Base-by-base conservation (phyloP, 208 protist species). In the Kentomonas sorsogonicus region DNA sequence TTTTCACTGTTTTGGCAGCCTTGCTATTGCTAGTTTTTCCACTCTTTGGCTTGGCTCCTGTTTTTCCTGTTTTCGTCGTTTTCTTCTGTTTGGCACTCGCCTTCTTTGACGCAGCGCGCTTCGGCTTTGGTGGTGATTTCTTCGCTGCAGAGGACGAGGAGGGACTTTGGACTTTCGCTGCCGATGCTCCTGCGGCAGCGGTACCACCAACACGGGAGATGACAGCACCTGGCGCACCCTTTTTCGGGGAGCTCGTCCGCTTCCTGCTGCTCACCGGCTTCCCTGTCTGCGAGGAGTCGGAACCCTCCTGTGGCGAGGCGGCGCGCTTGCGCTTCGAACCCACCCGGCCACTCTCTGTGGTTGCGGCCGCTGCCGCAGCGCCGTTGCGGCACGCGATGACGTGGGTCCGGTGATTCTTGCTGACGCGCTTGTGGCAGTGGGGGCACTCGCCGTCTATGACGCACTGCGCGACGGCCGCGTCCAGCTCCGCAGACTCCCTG, bases 371-470 rank as follows among this genome's bases (percentile, higher is more conserved):
- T n/a, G n/a, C n/a, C n/a, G n/a, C n/a, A n/a, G n/a, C n/a, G n/a
- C n/a, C n/a, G n/a, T n/a, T n/a, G n/a, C 75, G 6, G 59, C 85
- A 92, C 52, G n/a, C 53, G 51, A 77, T 51, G 11, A 92, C 70
- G 54, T 92, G 85, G 26, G 55, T 41, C 0, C 72, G 58, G 55
- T 92, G 85, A 10, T 79, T 53, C 48, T 68, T 64, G 23, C 65
- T 72, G 23, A 89, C 68, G 0, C 68, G 60, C 40, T 65, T 52
- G 16, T 77, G 59, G 64, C 85, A 92, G 23, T 88, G 53, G 2
- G 85, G 85, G 61, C 85, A 92, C 51, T 69, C 47, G 34, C 83
- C 75, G 43, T 92, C 63, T 33, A 92, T 66, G 47, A 91, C 48
- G 60, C 81, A 92, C 18, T 71, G 44, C 3, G 81, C 85, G 18